Evolutionary conservation across 2,329 filamentous ascomycete genomes (phyloP), one percentile per base, ranked within the genome.

Genomic region (Claviceps fusiformis): DNA sequence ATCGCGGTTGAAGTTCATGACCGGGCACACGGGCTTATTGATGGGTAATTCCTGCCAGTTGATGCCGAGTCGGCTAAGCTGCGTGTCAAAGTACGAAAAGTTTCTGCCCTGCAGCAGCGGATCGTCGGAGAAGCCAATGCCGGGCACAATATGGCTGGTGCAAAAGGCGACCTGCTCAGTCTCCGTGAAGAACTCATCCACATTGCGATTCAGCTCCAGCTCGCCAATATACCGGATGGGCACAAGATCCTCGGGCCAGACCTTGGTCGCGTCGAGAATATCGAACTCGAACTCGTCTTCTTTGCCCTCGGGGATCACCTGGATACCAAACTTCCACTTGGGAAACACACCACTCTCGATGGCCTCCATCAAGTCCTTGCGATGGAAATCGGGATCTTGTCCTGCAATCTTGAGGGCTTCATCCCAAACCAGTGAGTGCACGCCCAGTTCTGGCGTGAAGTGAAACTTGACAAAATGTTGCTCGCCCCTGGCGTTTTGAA

Each of bases 141-240:
- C 87, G 0, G 86, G 86, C 0, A 93, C 85, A 51, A 93, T 72
- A 61, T 95, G 88, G 55, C 81, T 79, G 1, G 89, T 92, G 64
- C 85, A 90, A 69, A 93, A 95, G 1, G 88, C 87, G 1, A 83
- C 81, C 69, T 95, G 89, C 71, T 95, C 89, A 0, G 84, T 89
- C 68, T 93, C 80, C 0, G 87, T 75, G 70, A 93, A 93, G 72
- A 80, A 93, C 65, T 95, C 87, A 59, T 92, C 87, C 1, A 86
- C 75, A 57, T 89, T 92, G 54, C 79, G 79, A 74, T 93, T 91
- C 6, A 95, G 77, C 65, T 91, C 84, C 1, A 95, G 66, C 67
- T 91, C 81, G 44, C 87, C 89, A 55, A 95, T 87, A 64, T 89
- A 88, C 8, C 85, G 79, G 24, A 92, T 76, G 0, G 88, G 88